Percentiles rank a stretch among this genome's conserved stretches.
phyloP scores from a whole-genome alignment of 2,329 filamentous ascomycete species.

The Colletotrichum camelliae region DNA sequence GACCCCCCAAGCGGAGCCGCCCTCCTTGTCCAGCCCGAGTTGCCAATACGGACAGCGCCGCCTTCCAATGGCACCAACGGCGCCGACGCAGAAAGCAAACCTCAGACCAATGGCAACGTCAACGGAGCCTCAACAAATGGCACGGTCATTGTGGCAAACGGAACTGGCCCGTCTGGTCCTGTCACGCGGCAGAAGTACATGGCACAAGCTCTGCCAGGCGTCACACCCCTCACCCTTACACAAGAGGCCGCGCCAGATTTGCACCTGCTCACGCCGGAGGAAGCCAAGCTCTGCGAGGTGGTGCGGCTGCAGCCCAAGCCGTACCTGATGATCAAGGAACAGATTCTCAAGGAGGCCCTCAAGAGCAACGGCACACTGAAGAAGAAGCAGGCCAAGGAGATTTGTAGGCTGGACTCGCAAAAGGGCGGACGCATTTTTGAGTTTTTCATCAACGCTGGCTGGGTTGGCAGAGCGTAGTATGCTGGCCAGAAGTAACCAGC shows the following conservation, averaged over 20 bases:
- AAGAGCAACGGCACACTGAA: conserved; percentile 88
- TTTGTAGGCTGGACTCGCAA: conserved; percentile 81
- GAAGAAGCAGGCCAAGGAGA: conserved; percentile 90
- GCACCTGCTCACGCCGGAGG: conserved; percentile 84
- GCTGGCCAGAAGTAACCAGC: background rate
- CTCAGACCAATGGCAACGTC: conserved; percentile 57
- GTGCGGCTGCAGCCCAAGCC: conserved; percentile 91
- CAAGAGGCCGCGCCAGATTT: conserved; percentile 81
- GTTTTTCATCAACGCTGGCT: conserved; percentile 91
- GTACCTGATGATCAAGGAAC: conserved; percentile 93
- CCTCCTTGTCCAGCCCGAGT: conserved; percentile 78
- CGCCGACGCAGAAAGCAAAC: conserved; percentile 57
- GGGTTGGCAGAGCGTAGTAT: conserved; percentile 80
- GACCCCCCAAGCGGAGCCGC: conserved; percentile 79
- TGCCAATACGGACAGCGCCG: conserved; percentile 64
- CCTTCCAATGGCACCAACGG: conserved; percentile 32
- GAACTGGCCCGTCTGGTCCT: conserved; percentile 30
- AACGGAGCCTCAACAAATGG: conserved; percentile 52
- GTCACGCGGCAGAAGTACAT: conserved; percentile 57
- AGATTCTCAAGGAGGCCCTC: conserved; percentile 87
- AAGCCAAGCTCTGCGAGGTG: conserved; percentile 84
- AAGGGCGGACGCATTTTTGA: conserved; percentile 91
- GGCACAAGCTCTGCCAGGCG: conserved; percentile 62
- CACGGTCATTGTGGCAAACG: conserved; percentile 42
- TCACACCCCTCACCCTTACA: conserved; percentile 70